Evolutionary conservation across 257 asterid species (phyloP).

Genomic region (Striga asiatica): DNA sequence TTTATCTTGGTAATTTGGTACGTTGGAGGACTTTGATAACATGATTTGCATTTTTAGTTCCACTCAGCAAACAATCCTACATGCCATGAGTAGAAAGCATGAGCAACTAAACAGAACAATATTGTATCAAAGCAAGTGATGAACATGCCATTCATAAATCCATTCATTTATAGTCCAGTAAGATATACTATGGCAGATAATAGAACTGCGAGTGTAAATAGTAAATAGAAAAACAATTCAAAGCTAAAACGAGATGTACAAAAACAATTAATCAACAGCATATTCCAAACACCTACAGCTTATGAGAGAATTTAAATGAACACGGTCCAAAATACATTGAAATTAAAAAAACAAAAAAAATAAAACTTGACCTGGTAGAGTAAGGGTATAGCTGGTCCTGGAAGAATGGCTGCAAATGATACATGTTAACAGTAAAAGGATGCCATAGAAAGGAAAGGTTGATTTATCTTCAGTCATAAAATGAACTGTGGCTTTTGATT

Average conservation of each 20-base stretch:
- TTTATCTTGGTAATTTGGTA: no score
- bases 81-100: no score
- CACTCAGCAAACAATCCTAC: no score
- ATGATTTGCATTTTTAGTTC: no score
- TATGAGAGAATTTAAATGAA: background rate
- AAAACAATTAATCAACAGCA: background rate
- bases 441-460: background rate
- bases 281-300: no score
- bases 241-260: background rate
- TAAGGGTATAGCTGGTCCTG: conserved; percentile 72
- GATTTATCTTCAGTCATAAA: background rate
- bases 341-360: background rate
- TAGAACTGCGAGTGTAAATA: no score
- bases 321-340: background rate
- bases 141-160: no score
- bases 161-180: no score
- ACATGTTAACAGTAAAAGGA: conserved; percentile 7
- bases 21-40: no score
- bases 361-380: conserved; percentile 41
- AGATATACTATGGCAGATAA: no score
- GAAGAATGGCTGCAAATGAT: conserved; percentile 54
- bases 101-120: no score
- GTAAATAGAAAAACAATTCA: background rate
- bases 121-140: no score
- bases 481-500: background rate